Evolutionary conservation across 768 basidiomycete genomes (phyloP), one percentile per base, ranked within the genome.

Genomic region (Tremella fuciformis): DNA sequence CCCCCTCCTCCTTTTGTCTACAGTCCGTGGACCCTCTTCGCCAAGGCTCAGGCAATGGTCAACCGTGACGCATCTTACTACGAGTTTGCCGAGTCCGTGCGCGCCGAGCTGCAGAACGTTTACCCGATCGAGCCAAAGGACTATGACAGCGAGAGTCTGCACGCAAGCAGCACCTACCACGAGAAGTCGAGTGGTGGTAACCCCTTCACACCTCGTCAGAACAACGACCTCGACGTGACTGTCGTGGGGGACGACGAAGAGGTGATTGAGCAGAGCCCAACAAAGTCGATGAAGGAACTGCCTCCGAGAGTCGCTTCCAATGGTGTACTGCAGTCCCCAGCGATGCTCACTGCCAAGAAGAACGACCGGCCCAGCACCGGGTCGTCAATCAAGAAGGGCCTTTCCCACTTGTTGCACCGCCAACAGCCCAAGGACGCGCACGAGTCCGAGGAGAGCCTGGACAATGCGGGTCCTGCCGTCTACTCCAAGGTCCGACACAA

Each of bases 11-110:
- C 74, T 2, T 75, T 73, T 64, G 63, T 75, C 50, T 74, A 73
- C 60, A 74, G 75, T 9, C 77, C 77, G 1, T 76, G 69, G 67
- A 70, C 60, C 38, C 60, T 78, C 1, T 78, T 77, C 61, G 60
- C 70, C 51, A 72, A 70, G 19, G 62, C 74, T 18, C 77, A 78
- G 53, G 65, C 58, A 25, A 74, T 74, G 72, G 37, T 65, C 29
- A 47, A 75, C 16, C 60, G 67, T 16, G 71, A 67, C 25, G 65
- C 59, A 26, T 58, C 59, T 13, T 69, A 66, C 41, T 57, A 63
- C 34, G 70, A 68, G 9, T 66, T 65, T 52, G 57, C 63, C 13
- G 57, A 58, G 19, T 58, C 62, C 24, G 50, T 66, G 22, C 58
- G 60, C 13, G 22, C 50, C 24, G 66, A 71, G 50, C 55, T 72